These are phyloP conservation scores for Manihot esculenta DNA, from an alignment of 441 rosid genomes.

Conservation along the genomic window DNA sequence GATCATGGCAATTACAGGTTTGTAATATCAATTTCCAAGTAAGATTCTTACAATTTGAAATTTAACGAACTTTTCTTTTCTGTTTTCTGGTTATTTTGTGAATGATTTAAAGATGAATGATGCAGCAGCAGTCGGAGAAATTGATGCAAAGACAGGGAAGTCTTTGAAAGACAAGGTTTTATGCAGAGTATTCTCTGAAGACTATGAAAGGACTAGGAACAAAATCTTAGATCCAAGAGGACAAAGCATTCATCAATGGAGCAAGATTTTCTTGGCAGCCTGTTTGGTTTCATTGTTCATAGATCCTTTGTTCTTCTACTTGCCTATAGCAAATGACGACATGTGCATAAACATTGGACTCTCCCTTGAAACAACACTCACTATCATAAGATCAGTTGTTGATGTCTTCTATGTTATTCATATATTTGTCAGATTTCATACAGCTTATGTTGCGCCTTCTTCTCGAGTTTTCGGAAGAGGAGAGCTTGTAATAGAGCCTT, in stretches of 20 bases:
- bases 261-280: conserved; percentile 68
- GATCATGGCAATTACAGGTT: too few relatives aligned
- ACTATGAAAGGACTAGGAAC: conserved; percentile 55
- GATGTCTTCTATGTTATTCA: conserved; percentile 74
- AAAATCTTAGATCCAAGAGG: conserved; percentile 84
- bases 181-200: conserved; percentile 77
- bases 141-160: conserved; percentile 35
- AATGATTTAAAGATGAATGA: conserved; percentile 59
- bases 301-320: conserved; percentile 81
- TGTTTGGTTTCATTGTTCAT: conserved; percentile 75
- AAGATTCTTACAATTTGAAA: too few relatives aligned
- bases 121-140: too few relatives aligned
- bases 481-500: conserved; percentile 76
- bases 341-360: conserved; percentile 63
- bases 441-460: conserved; percentile 84
- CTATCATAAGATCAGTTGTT: conserved; percentile 56
- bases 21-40: too few relatives aligned
- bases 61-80: too few relatives aligned
- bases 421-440: conserved; percentile 63
- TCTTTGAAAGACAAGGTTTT: conserved; percentile 61
- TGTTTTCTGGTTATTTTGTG: too few relatives aligned
- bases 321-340: conserved; percentile 51
- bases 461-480: conserved; percentile 95
- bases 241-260: conserved; percentile 55
- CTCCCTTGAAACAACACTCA: conserved; percentile 59